These are phyloP conservation scores for Pythium myriotylum DNA, from an alignment of 352 stramenopile genomes.

Conservation along the genomic window DNA sequence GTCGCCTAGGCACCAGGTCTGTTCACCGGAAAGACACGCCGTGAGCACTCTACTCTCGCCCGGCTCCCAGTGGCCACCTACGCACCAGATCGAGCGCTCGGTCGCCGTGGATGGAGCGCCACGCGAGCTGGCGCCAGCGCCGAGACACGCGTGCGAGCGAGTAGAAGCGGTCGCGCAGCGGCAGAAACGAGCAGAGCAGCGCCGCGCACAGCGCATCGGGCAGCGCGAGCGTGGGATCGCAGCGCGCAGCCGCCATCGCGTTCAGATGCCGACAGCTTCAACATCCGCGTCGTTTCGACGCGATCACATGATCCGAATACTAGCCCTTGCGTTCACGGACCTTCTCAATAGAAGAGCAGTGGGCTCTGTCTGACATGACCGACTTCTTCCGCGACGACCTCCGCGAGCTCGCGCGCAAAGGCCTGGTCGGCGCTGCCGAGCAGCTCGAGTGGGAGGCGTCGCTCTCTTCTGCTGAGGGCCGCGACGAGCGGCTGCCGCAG, in stretches of 20 bases:
- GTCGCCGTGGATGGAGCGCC: conserved; percentile 58
- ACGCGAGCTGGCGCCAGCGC: conserved; percentile 55
- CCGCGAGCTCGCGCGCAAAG: conserved; percentile 19
- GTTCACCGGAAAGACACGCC: neutral
- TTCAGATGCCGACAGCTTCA: neutral
- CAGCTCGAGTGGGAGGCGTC: conserved; percentile 34
- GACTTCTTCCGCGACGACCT: conserved; percentile 22
- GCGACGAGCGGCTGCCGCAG: conserved; percentile 9
- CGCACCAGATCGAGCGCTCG: conserved; percentile 58
- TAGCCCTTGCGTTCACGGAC: neutral
- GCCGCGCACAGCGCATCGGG: conserved; percentile 46
- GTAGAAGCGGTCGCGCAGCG: conserved; percentile 60
- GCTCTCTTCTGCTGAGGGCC: neutral
- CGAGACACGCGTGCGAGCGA: conserved; percentile 53
- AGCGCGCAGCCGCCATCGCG: neutral
- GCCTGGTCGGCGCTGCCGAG: conserved; percentile 32
- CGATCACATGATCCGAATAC: neutral
- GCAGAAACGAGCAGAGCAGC: conserved; percentile 57
- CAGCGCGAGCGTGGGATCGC: conserved; percentile 23
- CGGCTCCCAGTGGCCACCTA: conserved; percentile 5
- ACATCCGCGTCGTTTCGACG: neutral
- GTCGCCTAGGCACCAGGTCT: conserved; percentile 77
- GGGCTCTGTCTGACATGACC: neutral
- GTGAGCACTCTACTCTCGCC: no score
- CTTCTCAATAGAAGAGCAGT: no score